Evolutionary conservation across 2,329 filamentous ascomycete species (phyloP).

Genomic region (Gyromitra esculenta): DNA sequence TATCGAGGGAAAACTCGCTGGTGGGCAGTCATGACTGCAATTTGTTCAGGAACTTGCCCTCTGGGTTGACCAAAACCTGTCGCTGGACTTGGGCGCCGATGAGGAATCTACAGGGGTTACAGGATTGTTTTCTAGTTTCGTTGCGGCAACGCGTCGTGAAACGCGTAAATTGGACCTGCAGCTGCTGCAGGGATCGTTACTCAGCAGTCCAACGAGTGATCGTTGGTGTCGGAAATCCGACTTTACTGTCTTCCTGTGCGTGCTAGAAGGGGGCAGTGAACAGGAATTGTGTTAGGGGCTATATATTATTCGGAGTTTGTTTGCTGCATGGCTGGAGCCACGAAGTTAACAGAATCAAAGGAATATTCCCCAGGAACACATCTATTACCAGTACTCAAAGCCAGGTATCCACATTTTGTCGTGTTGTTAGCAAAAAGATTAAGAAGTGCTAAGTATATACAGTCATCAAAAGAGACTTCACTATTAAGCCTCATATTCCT

Average conservation of each 20-base stretch:
- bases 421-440: neutral
- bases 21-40: constrained; percentile 32
- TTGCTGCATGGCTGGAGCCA: no score
- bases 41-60: neutral
- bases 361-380: neutral
- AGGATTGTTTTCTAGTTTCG: neutral
- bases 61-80: neutral
- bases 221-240: neutral
- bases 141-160: constrained; percentile 25
- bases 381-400: neutral
- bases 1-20: constrained; percentile 47
- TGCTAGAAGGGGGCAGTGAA: neutral
- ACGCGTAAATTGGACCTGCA: constrained; percentile 43
- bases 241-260: neutral
- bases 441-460: neutral
- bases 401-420: neutral
- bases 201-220: constrained; percentile 26
- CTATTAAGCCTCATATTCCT: no score
- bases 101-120: neutral
- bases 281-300: neutral
- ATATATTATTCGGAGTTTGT: no score
- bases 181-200: constrained; percentile 4
- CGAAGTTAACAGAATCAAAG: neutral
- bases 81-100: neutral
- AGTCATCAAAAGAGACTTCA: no score